Evolutionary conservation across 2,329 filamentous ascomycete genomes (phyloP), one percentile per base, ranked within the genome.

Genomic region (Ophiocordyceps camponoti-leonardi): DNA sequence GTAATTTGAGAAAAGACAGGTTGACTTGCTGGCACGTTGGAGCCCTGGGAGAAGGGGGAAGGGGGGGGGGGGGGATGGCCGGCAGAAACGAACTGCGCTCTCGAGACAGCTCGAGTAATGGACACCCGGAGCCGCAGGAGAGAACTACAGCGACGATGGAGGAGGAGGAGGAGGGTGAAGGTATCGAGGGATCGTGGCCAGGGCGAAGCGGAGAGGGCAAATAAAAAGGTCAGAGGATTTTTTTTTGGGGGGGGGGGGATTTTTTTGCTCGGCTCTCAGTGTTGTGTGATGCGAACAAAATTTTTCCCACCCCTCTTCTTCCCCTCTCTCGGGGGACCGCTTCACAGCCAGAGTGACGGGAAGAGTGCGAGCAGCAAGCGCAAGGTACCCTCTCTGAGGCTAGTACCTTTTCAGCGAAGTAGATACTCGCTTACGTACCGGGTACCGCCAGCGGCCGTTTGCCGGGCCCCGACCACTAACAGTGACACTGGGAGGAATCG

Each of bases 71-170:
- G 35, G 28, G 39, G 45, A 20, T 33, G 35, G 37, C 45, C 37
- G 37, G 42, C 35, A 42, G 42, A 22, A 22, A 47, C 19, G 39
- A 44, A 37, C 39, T 41, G 46, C 46, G 40, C 28, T 42, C 20
- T 44, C 43, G 31, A 39, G 23, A 44, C 41, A 39, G 46, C 28
- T 30, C 22, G 42, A 47, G 43, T 39, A 43, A 31, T 43, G 42
- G 30, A 42, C 33, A 23, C 31, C 39, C 30, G 23, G 35, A 35
- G 42, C 13, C 26, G 42, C 10, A 28, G 23, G 30, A 26, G 37
- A 37, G 45, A 20, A 37, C 22, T 20, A 41, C 33, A 46, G 33
- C n/a, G 33, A 23, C 41, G 11, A 13, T 13, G n/a, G n/a, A n/a
- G n/a, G n/a, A n/a, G n/a, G n/a, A n/a, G 31, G 11, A 6, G 31